Evolutionary conservation across 139 green algal species (phyloP), one percentile per base, ranked within the genome.

Genomic region (Deuterostichococcus epilithicus): DNA sequence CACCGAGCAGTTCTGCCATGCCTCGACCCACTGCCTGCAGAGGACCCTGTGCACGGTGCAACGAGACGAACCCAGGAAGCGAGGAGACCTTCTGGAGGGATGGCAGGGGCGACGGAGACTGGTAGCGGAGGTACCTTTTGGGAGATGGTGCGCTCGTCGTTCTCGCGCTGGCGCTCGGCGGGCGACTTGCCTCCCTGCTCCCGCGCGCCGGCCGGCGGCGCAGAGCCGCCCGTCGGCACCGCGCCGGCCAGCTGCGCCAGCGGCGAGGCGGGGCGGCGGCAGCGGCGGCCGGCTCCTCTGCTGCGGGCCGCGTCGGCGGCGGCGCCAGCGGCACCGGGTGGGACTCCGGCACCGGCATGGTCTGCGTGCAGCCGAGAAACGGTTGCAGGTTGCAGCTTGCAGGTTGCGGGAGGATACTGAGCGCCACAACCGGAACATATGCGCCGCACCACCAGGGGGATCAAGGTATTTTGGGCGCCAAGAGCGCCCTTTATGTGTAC

Each of bases 341-440:
- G 0, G 77, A 59, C 65, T 69, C 73, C 28, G 69, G 25, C 79
- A 72, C 44, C 52, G 52, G 52, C 52, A 63, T 20, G 3, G 26
- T 20, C 52, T 63, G 52, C 52, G 13, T 23, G 42, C 42, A 13
- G 42, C 42, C 8, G 8, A 52, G 42, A 13, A 52, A 23, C 42
- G 13, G 42, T 52, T 13, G 42, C 8, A 8, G 8, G 8, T 52
- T 8, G 8, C 42, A 23, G 42, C 42, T 52, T 52, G 42, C 42
- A 52, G n/a, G n/a, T n/a, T n/a, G n/a, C n/a, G n/a, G n/a, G n/a
- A n/a, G n/a, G n/a, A n/a, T n/a, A n/a, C n/a, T n/a, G n/a, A n/a
- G n/a, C n/a, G n/a, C n/a, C n/a, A n/a, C n/a, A n/a, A n/a, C n/a
- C n/a, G n/a, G n/a, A n/a, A n/a, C n/a, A n/a, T n/a, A n/a, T n/a